Evolutionary conservation across 2,329 filamentous ascomycete species (phyloP), one percentile per base, ranked within the genome.

Genomic region (Botrytis hyacinthi): DNA sequence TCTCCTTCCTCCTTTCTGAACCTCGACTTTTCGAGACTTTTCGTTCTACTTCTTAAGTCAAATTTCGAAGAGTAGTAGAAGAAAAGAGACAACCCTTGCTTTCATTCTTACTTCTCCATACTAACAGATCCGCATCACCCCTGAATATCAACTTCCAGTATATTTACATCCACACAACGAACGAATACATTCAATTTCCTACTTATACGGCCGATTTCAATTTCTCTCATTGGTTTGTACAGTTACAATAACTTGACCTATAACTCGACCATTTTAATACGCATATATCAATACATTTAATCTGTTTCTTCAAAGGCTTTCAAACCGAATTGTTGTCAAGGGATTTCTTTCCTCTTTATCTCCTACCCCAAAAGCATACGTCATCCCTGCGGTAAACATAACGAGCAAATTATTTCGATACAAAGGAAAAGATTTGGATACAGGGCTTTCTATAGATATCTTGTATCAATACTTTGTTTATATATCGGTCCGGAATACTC

Each of bases 331-430:
- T 32, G 40, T 29, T 51, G 29, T 35, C 69, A 65, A 65, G 42
- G 32, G 29, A 26, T 51, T 54, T 22, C 54, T 18, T 35, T 35
- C 26, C 26, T 42, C 44, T 62, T 46, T 62, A 20, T 51, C 63
- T 67, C 63, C 44, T 42, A 40, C 29, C 22, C 5, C 22, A 65
- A 51, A 66, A 32, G 59, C 44, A 42, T 71, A 71, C 69, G 69
- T 71, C 69, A 71, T 71, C 69, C 42, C 69, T 62, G 44, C 32
- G 59, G 16, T 51, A 10, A 42, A 46, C 32, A 42, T 20, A 20
- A 57, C 65, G 35, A 54, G 16, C 26, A 40, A 57, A 42, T 29
- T 9, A 46, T 54, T 54, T 68, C 65, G 59, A 54, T 18, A 71
- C 32, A 62, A 51, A 65, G 69, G 14, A 16, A 51, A 29, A 37